Base-by-base conservation (phyloP, 2,329 filamentous ascomycete species). In the Sporothrix brunneoviolacea region DNA sequence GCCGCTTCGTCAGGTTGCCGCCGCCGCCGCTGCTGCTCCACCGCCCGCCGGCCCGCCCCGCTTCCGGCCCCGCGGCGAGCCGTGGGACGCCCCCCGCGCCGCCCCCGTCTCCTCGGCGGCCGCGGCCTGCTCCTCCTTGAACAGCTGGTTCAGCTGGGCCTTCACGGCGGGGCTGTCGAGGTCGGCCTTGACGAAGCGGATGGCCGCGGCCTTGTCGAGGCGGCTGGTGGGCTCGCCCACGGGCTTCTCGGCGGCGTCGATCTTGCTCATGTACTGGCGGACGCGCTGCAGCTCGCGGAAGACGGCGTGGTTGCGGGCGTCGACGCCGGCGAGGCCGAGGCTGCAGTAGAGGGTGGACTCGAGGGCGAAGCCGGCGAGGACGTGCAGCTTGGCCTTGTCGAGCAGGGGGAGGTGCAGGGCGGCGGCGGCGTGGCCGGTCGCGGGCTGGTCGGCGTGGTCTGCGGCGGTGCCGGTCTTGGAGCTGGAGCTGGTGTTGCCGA, bases 301-400 rank as follows among this genome's bases (percentile, higher is more conserved):
- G 53, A 98, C 81, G 24, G 88, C 79, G 64, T 97, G 91, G 47
- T 86, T 77, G 65, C 86, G 89, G n/a, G 87, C 84, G 62, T 95
- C 80, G 27, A 84, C 76, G 51, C 86, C 89, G 58, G 89, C 83
- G 8, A 96, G 77, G 55, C 84, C 83, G 19, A 98, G 74, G 55
- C 56, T 69, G 90, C 87, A 86, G 68, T 95, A 97, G 8, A 98
- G 71, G 9, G 95, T 72, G 0, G 91, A 94, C 63, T 97, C 91
- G 56, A 98, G 84, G 0, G 91, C 80, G 66, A 97, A 98, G 16
- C 89, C 86, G 46, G 84, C 76, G 18, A 95, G 75, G n/a, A 93
- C 84, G 64, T 94, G 89, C 53, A 96, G 82, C 70, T 97, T 96
- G 8, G 93, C 90, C 70, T 89, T 91, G 72, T 97, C 91, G 54